Conservation (phyloP, 2,329 filamentous ascomycete genomes). For the Drechslerella coelobrocha region DNA sequence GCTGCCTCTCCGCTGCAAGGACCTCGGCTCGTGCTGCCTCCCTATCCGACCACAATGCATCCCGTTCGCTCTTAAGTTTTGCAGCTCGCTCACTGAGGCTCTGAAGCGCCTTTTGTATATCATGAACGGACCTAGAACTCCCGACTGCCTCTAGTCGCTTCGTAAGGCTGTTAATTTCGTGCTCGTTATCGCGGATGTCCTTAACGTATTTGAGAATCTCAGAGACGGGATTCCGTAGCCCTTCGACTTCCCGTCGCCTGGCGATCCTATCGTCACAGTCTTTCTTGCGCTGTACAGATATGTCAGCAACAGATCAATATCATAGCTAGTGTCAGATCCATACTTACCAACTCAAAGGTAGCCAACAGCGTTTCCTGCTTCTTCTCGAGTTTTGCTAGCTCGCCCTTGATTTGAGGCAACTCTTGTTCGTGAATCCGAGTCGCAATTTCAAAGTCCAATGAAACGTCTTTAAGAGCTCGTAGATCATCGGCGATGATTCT, state of each 20-base stretch:
- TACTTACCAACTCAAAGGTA: slow-evolving; percentile 22
- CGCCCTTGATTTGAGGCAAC: slow-evolving; percentile 32
- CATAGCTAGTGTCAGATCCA: background rate
- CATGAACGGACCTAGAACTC: slow-evolving; percentile 74
- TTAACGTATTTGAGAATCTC: slow-evolving; percentile 75
- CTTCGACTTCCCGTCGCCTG: slow-evolving; percentile 74
- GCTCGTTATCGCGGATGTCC: slow-evolving; percentile 74
- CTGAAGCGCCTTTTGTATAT: slow-evolving; percentile 78
- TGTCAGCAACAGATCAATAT: background rate
- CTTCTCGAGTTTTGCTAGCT: slow-evolving; percentile 27
- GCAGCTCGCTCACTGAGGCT: slow-evolving; percentile 69
- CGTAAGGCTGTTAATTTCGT: slow-evolving; percentile 75
- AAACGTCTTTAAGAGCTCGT: slow-evolving; percentile 28
- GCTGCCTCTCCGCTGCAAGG: slow-evolving; percentile 51
- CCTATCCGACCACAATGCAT: slow-evolving; percentile 75
- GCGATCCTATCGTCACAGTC: slow-evolving; percentile 70
- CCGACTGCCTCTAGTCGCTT: slow-evolving; percentile 75
- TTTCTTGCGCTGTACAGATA: slow-evolving; percentile 64
- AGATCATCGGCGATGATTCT: slow-evolving; percentile 6
- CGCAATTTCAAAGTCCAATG: slow-evolving; percentile 43
- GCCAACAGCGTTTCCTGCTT: slow-evolving; percentile 33
- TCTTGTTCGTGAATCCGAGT: slow-evolving; percentile 33
- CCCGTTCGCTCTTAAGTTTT: slow-evolving; percentile 73
- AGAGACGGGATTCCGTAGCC: slow-evolving; percentile 75
- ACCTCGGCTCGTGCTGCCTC: slow-evolving; percentile 52